Conservation (phyloP, 805 yeast species). For the Wickerhamiella allomyrinae region DNA sequence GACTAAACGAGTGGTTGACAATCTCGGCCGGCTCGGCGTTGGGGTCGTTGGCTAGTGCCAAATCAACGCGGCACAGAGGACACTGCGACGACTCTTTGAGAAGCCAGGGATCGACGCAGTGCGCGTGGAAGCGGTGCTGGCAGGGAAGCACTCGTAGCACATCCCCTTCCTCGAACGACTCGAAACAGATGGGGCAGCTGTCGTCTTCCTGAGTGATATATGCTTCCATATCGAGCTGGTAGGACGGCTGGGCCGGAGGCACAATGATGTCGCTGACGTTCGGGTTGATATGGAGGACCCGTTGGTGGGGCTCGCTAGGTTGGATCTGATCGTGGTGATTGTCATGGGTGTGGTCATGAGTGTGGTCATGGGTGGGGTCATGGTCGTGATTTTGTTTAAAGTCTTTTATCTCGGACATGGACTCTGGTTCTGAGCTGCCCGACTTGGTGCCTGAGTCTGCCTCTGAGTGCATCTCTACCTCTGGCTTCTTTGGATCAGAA, state of each 20-base stretch:
- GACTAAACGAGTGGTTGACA: background rate
- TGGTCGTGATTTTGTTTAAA: no score
- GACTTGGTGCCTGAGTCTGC: no score
- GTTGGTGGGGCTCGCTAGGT: no score
- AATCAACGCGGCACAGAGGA: constrained; percentile 71
- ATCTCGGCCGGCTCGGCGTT: background rate
- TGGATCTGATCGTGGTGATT: background rate
- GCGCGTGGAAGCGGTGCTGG: constrained; percentile 71
- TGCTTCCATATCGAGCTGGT: background rate
- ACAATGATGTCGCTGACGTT: no score
- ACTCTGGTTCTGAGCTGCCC: no score
- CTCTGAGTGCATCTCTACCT: no score
- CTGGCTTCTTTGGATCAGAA: no score
- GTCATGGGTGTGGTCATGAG: background rate
- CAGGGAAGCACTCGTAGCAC: constrained; percentile 54
- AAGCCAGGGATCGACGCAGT: constrained; percentile 75
- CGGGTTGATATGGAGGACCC: background rate
- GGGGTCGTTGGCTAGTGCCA: constrained; percentile 4
- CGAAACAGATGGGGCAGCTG: constrained; percentile 68
- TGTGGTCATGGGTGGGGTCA: no score
- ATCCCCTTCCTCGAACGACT: constrained; percentile 48
- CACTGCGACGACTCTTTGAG: constrained; percentile 62
- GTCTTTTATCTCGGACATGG: no score
- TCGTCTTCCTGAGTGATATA: constrained; percentile 6
- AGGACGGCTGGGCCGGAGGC: no score